Conservation (phyloP, 805 yeast genomes). For the Kodamaea nitidulidarum region DNA sequence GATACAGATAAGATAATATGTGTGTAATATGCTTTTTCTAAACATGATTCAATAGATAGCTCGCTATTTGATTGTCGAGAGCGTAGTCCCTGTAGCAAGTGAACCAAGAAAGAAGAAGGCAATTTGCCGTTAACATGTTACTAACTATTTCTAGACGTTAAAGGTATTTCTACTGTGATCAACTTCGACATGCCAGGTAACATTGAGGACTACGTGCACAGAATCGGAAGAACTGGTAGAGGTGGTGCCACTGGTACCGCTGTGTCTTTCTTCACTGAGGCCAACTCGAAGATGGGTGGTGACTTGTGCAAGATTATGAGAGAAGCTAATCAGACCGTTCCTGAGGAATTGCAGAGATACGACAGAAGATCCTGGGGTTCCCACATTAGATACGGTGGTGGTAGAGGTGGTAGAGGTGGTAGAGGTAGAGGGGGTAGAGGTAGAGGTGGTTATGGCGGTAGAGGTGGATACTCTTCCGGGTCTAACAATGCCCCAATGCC, state of each 20-base stretch:
- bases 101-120: conserved; percentile 1
- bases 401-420: conserved; percentile 53
- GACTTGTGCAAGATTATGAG: conserved; percentile 84
- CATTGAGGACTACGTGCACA: conserved; percentile 96
- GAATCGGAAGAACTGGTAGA: conserved; percentile 99
- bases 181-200: conserved; percentile 98
- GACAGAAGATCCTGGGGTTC: conserved; percentile 64
- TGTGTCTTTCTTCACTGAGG: conserved; percentile 86
- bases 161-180: conserved; percentile 90
- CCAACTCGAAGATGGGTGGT: conserved; percentile 82
- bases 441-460: conserved; percentile 44
- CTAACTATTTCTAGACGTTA: conserved; percentile 70
- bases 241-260: conserved; percentile 97
- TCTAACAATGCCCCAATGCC: conserved; percentile 47
- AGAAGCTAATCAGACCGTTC: conserved; percentile 92
- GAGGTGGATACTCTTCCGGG: conserved; percentile 44
- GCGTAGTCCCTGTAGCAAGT: conserved; percentile 10
- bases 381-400: conserved; percentile 46
- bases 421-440: conserved; percentile 51
- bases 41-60: conserved; percentile 10
- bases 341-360: conserved; percentile 72
- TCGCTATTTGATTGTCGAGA: conserved; percentile 5
- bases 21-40: conserved; percentile 11
- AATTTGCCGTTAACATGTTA: conserved; percentile 8
- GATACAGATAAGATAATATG: conserved; percentile 1